Base-by-base conservation (phyloP, 306 rosid genomes). In the Spatholobus suberectus region DNA sequence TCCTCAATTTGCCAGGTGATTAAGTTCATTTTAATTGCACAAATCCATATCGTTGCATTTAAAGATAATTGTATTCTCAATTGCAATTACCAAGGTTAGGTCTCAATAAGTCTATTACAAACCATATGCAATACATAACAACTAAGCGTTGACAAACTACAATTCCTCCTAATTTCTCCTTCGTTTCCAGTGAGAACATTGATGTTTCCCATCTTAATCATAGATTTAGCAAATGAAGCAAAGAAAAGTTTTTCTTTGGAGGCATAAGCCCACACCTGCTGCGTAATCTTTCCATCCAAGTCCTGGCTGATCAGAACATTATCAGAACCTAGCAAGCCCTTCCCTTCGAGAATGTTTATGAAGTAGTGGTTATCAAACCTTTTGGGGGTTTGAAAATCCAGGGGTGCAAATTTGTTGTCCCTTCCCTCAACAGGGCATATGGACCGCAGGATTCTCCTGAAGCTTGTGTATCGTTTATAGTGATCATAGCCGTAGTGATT, bases 201-300 rank as follows among this genome's bases (percentile, higher is more conserved):
- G 75, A 95, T 95, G 55, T 83, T 93, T 23, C 98, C 98, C 99
- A 95, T 95, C 87, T 92, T 95, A 65, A 93, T 67, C 62, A 95
- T 83, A 9, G 99, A 95, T 8, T 83, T 85, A 4, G 86, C 91
- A 85, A 89, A 95, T 12, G 98, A 90, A 38, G 46, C 85, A 77
- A 93, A 95, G 87, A 93, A 95, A 68, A 71, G 85, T 11, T 89
- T 26, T 69, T 89, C 82, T 32, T 93, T 85, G 9, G 95, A 86
- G 20, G 99, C 99, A 82, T 82, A 95, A 34, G 81, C 85, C 96
- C 89, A 89, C 59, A 90, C 98, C 76, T 51, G 81, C 65, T 85
- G 12, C 43, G n/a, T 79, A 9, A 95, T 88, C 26, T 62, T 71
- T 35, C 94, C 94, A 49, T 89, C 89, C 2, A 76, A 49, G 44